Percentiles rank a stretch among this genome's conserved stretches.
Evolutionary conservation across 192 early-diverging fungal species (phyloP).

Genomic region (Backusella tuberculispora): DNA sequence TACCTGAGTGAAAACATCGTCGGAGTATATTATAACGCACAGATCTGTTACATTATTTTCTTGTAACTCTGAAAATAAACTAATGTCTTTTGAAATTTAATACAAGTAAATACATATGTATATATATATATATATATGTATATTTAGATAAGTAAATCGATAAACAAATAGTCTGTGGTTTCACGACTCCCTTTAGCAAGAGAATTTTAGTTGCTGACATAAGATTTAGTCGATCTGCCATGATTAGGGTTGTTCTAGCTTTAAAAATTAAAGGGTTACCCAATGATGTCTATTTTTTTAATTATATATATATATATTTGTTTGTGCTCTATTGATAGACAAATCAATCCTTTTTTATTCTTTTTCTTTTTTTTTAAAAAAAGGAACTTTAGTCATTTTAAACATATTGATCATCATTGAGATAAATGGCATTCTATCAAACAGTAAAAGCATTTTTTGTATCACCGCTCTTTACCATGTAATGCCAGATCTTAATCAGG

Average conservation of each 20-base stretch:
- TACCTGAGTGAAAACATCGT: neutral
- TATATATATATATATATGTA: neutral
- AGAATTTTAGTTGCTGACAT: neutral
- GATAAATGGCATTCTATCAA: constrained; percentile 6
- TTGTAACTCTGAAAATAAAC: constrained; percentile 13
- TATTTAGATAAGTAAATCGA: neutral
- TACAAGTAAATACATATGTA: neutral
- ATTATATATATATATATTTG: neutral
- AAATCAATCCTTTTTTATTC: neutral
- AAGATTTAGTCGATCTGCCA: neutral
- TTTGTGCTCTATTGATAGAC: neutral
- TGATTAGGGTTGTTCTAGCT: neutral
- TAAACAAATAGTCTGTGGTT: constrained; percentile 6
- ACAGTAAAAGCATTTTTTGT: neutral
- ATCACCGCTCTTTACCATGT: neutral
- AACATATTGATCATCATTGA: neutral
- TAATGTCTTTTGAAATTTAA: neutral
- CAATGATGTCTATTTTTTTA: neutral
- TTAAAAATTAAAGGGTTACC: neutral
- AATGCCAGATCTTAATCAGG: neutral
- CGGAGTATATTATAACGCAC: neutral
- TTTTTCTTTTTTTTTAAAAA: neutral
- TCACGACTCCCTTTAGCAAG: neutral
- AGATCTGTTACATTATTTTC: neutral
- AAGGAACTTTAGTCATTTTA: neutral